Base-by-base conservation (phyloP, 75 land plant genomes). In the Picea sitchensis region DNA sequence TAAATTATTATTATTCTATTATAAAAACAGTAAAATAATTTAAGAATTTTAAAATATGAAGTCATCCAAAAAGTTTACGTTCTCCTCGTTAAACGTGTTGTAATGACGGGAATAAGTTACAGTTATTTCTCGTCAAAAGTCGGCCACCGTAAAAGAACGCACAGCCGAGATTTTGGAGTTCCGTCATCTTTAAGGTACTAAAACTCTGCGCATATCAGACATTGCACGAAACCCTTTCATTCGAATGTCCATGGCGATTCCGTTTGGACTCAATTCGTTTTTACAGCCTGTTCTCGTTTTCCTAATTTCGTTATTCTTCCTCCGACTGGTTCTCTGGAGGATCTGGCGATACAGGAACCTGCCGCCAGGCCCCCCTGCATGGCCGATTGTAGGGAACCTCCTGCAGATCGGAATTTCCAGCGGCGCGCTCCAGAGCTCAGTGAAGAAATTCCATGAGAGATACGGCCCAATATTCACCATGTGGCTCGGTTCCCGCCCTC, bases 331-430 rank as follows among this genome's bases (percentile, higher is more conserved):
- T 47, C 9, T n/a, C 9, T n/a, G 26, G 9, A 18, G 2, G 47
- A 31, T 17, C 7, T 34, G 74, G 20, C 34, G 8, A 7, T 47
- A 47, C 11, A 47, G 54, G 54, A 79, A 79, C 26, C 95, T 92
- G 34, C 98, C 95, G 5, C 98, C 98, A 1, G 98, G 95, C 0
- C 98, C 93, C 0, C 86, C 90, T 3, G 91, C 88, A 1, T 80
- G 86, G 86, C 95, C 95, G 11, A 72, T 95, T 13, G 85, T 95
- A 26, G 95, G 95, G 9, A 92, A 95, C 85, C 90, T 88, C 77
- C 82, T 95, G 73, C 96, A 90, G 61, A 14, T 47, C 26, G 6
- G 17, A 36, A 6, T 76, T 47, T n/a, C 30, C 14, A 17, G 0
- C 5, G 6, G n/a, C 17, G 4, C 0, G 18, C 14, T 76, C 21